Base-by-base conservation (phyloP, 1,139 yeast species). In the Casaregolazyma suthepensis region DNA sequence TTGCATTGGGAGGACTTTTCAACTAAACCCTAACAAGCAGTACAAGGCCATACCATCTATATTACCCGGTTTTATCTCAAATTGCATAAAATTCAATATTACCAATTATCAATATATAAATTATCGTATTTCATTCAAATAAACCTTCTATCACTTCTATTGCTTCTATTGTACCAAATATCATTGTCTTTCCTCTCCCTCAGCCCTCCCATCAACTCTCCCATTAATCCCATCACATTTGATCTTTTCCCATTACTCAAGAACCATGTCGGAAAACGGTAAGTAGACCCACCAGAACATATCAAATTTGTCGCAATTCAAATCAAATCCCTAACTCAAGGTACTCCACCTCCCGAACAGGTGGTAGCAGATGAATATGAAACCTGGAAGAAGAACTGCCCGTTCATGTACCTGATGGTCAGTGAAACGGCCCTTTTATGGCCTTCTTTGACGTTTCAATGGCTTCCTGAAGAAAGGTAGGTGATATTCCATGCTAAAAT, bases 351-450 rank as follows among this genome's bases (percentile, higher is more conserved):
- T 31, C 40, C 40, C 40, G 55, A 54, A 35, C 53, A 58, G 40
- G 29, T 51, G 13, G 52, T 57, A 38, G 57, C 56, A 37, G 60
- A 62, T 46, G 96, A 90, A 70, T 88, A 83, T 74, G 88, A 89
- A 67, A 85, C 89, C 54, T 90, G 97, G 97, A 89, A 89, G 68
- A 88, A 89, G 65, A 82, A 94, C 3, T 87, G 88, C 13, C 96
- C 96, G n/a, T 75, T 87, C 60, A 74, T 90, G 57, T 90, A 90
- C 71, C 85, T 86, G 67, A 74, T 87, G 61, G 79, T 87, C 61
- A 81, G 86, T 59, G 81, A 93, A 48, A 76, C 79, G 59, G 81
- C 87, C 19, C 71, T 81, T 48, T 77, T 78, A 45, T 76, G 76
- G 70, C 87, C 89, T 12, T 66, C 74, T 1, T 58, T 71, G 51